A percentile compares a stretch with the other conserved stretches of the same genome.
Conservation (phyloP, 495 filamentous ascomycete species). For the Aspergillus heteromorphus region DNA sequence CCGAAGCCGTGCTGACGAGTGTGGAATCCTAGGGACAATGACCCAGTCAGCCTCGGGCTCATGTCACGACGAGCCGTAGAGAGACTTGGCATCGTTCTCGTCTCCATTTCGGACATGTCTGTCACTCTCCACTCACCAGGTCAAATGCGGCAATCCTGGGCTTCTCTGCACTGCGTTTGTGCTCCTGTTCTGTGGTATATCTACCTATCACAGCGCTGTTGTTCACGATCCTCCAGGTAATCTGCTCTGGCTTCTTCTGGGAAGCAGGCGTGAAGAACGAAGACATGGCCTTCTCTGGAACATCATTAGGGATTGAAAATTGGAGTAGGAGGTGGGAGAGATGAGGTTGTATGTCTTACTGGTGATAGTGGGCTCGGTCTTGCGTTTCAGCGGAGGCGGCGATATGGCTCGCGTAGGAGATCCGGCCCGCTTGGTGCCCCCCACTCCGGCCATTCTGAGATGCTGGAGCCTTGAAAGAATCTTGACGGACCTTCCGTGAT, state of each 20-base stretch:
- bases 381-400: slow-evolving; percentile 47
- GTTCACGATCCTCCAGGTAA: slow-evolving; percentile 65
- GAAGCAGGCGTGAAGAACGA: slow-evolving; percentile 88
- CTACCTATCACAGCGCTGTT: slow-evolving; percentile 72
- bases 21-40: slow-evolving; percentile 67
- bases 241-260: slow-evolving; percentile 74
- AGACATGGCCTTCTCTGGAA: slow-evolving; percentile 59
- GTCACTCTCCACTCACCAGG: slow-evolving; percentile 52
- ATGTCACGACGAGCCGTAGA: not conserved
- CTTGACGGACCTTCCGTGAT: not conserved
- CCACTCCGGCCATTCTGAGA: slow-evolving; percentile 31
- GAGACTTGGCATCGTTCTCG: not conserved
- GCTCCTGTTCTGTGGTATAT: slow-evolving; percentile 46
- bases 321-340: not conserved
- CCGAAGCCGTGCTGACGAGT: slow-evolving; percentile 71
- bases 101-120: not conserved
- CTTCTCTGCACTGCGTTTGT: slow-evolving; percentile 21
- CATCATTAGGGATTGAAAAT: not conserved
- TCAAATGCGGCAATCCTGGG: slow-evolving; percentile 84
- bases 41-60: not conserved
- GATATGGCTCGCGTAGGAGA: slow-evolving; percentile 36
- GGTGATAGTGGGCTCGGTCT: slow-evolving; percentile 66
- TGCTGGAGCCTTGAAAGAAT: slow-evolving; percentile 5
- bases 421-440: slow-evolving; percentile 29
- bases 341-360: slow-evolving; percentile 45